Percentiles rank a stretch among this genome's conserved stretches.
Evolutionary conservation across 495 filamentous ascomycete species (phyloP).

Genomic region (Paragyromitra xinjiangensis): DNA sequence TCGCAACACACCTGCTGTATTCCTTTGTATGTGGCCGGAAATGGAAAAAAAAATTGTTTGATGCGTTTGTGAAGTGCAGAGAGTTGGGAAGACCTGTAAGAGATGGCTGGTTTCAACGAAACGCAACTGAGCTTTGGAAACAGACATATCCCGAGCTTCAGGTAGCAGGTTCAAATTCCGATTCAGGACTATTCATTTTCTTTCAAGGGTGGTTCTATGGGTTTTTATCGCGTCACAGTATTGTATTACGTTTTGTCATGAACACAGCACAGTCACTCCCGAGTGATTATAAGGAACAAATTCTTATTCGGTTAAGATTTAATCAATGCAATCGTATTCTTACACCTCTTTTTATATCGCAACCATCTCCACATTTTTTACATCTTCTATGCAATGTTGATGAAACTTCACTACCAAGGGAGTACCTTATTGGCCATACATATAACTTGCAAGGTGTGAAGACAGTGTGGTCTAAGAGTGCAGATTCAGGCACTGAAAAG

Average conservation of each 20-base stretch:
- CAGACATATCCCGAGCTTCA: slow-evolving; percentile 25
- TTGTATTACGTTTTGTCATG: slow-evolving; percentile 32
- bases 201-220: slow-evolving; percentile 26
- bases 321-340: slow-evolving; percentile 25
- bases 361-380: not conserved
- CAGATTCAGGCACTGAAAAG: slow-evolving; percentile 21
- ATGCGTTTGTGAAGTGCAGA: slow-evolving; percentile 6
- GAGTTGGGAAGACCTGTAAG: slow-evolving; percentile 16
- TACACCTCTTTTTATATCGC: slow-evolving; percentile 2
- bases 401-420: slow-evolving; percentile 30
- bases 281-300: slow-evolving; percentile 27
- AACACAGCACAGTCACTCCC: slow-evolving; percentile 22
- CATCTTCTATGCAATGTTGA: slow-evolving; percentile 19
- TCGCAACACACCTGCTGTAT: not conserved
- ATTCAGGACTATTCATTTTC: slow-evolving; percentile 9
- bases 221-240: slow-evolving; percentile 28
- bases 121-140: slow-evolving; percentile 15
- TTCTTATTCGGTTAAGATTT: slow-evolving; percentile 26
- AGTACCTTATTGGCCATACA: slow-evolving; percentile 11
- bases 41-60: slow-evolving; percentile 26
- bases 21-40: slow-evolving; percentile 26
- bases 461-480: slow-evolving; percentile 17
- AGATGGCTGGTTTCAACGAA: slow-evolving; percentile 1
- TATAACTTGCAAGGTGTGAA: slow-evolving; percentile 10
- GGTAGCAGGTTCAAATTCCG: no score